Base-by-base conservation (phyloP, 768 basidiomycete species). In the Rhizopogon vesiculosus region DNA sequence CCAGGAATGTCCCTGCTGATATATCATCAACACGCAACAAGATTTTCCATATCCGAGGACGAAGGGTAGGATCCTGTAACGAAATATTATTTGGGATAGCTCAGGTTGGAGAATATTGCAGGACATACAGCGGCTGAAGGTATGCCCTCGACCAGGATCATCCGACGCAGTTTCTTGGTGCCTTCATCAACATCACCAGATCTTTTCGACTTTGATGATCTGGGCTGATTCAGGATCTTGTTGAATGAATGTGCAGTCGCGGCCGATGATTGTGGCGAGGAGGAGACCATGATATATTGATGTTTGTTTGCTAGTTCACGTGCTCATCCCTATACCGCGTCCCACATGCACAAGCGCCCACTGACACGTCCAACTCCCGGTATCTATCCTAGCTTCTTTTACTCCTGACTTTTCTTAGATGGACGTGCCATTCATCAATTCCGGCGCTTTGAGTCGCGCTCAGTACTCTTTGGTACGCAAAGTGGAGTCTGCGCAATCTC, bases 21-120 rank as follows among this genome's bases (percentile, higher is more conserved):
- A 97, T 64, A 18, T 88, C 86, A 55, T 87, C 84, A 0, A 97
- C 86, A 42, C 86, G 83, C 25, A 98, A 76, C 42, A 98, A 80
- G 53, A 98, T 88, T 72, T 96, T 97, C 96, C 96, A 98, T 76
- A 93, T 87, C 50, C 89, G 80, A 19, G 92, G 90, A 15, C 93
- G 81, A n/a, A 94, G 74, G n/a, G 86, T 87, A 13, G 86, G 74
- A 60, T 93, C 92, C 92, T 91, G 53, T 39, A 38, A 45, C 42
- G 38, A 50, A 50, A 10, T 2, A 52, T 64, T 33, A 59, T 33
- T 45, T 19, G 39, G 51, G 31, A 52, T 39, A 40, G 33, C 16
- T 16, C 16, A 35, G 15, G 22, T 38, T 49, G 18, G 13, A 43
- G 45, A 18, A 15, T 10, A 31, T 43, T 8, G 35, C 16, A 15